Base-by-base conservation (phyloP, 768 basidiomycete species). In the Panellus pusillus region DNA sequence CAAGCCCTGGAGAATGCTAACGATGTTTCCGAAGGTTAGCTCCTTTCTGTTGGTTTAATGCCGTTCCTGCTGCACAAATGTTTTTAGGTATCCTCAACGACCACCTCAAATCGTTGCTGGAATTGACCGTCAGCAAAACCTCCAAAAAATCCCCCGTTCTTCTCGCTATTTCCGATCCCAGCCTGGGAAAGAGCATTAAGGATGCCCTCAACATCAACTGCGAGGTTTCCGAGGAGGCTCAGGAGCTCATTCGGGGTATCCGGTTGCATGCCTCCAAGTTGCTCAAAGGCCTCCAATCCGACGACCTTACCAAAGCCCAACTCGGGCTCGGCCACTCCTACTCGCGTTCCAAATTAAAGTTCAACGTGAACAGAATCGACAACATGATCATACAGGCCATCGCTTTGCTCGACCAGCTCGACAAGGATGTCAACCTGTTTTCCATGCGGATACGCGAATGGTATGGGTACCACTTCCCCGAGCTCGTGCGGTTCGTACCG, bases 311-410 rank as follows among this genome's bases (percentile, higher is more conserved):
- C 55, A 91, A 95, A 66, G 92, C 96, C 15, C 96, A 98, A 66
- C 89, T 98, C 61, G 96, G 96, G 66, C 80, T 98, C 44, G 96
- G 96, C 27, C 96, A 98, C 79, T 93, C 94, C 4, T 98, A 96
- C 76, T 97, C 94, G 19, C 87, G 96, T 59, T 89, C 95, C 37
- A 98, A 98, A 70, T 88, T 98, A 58, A 98, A 98, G 75, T 98
- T 93, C 82, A 95, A 94, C 72, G 92, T 94, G 50, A 95, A 95
- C 78, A 81, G 92, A 47, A 83, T 91, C 52, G 94, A 97, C 74
- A 97, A 98, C 79, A 98, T 98, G 96, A 98, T 98, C 74, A 98
- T 98, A 63, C 96, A 98, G 73, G 96, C 96, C 55, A 98, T 98
- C 68, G 91, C 95, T 5, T 86, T 98, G 53, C 90, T 97, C 64